Base-by-base conservation (phyloP, 305 asterid species). In the Fraxinus angustifolia region DNA sequence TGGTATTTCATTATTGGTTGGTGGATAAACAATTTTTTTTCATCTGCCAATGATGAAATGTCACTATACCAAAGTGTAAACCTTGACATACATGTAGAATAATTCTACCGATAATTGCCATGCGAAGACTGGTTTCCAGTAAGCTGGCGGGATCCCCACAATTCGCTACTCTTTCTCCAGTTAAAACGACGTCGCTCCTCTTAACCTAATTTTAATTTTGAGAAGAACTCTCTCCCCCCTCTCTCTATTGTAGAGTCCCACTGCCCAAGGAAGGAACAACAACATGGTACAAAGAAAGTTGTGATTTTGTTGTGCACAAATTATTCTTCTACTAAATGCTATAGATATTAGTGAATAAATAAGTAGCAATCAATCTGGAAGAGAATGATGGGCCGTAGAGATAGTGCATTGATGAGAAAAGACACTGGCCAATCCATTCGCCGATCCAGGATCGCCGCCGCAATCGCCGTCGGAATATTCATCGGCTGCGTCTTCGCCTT, bases 401-500 rank as follows among this genome's bases (percentile, higher is more conserved):
- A 53, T 53, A 53, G 65, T 28, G 79, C 86, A 12, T 72, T 87
- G 84, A 83, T 83, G 90, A 88, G 79, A 79, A 86, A 78, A 65
- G 88, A 76, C 74, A 87, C 80, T 11, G 77, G 83, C 80, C 80
- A 77, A 28, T 40, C 85, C 73, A 35, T 80, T 48, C 87, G 72
- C 78, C 75, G 84, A 80, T 88, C 93, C 77, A 81, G 74, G 77
- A 83, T 88, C 82, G 81, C 75, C 68, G 87, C 86, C 76, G 87
- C 90, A 48, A 77, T 92, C 65, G 76, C 82, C 56, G 77, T 82
- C 80, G 96, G 96, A 48, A 34, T 89, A 21, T 14, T 85, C 34
- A 8, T 85, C 45, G 94, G 93, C 34, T 83, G 90, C 80, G 82
- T 88, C 74, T 86, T 88, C 68, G 90, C 93, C 74, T 87, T 88